phyloP scores from a whole-genome alignment of 495 filamentous ascomycete species.

The Talaromyces adpressus region DNA sequence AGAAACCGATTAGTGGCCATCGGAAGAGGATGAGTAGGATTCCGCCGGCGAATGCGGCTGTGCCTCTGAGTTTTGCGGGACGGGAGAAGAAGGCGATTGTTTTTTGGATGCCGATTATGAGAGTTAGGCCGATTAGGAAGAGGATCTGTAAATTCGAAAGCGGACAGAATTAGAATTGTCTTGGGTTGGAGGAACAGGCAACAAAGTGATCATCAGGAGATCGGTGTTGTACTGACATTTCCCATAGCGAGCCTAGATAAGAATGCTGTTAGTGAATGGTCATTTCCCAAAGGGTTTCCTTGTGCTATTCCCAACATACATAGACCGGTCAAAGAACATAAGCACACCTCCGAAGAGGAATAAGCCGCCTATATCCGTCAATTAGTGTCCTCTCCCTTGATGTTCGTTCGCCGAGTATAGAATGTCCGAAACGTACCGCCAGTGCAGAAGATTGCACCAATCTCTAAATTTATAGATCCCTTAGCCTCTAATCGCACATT shows the following conservation, averaged over 20 bases:
- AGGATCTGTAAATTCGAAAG: constrained; percentile 57
- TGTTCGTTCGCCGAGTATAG: constrained; percentile 11
- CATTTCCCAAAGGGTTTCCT: neutral
- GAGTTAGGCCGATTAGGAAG: constrained; percentile 89
- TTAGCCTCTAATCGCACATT: neutral
- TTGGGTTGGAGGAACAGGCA: neutral
- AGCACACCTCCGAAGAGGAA: constrained; percentile 90
- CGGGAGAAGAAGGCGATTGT: constrained; percentile 90
- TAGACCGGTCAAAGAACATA: constrained; percentile 94
- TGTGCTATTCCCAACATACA: constrained; percentile 45
- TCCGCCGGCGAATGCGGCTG: constrained; percentile 79
- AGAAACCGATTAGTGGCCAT: constrained; percentile 85
- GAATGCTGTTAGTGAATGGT: neutral
- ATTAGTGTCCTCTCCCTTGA: neutral
- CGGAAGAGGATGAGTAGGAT: constrained; percentile 77
- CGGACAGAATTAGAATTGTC: neutral
- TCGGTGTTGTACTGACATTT: constrained; percentile 48
- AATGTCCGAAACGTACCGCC: constrained; percentile 62
- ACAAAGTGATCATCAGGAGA: neutral
- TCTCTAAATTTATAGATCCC: constrained; percentile 48
- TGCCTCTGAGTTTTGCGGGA: constrained; percentile 85
- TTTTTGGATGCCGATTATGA: constrained; percentile 90
- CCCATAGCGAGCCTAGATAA: constrained; percentile 70
- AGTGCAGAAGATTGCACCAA: constrained; percentile 92
- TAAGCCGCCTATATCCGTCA: constrained; percentile 57